phyloP scores from a whole-genome alignment of 306 rosid genomes.

The Cicer bijugum region DNA sequence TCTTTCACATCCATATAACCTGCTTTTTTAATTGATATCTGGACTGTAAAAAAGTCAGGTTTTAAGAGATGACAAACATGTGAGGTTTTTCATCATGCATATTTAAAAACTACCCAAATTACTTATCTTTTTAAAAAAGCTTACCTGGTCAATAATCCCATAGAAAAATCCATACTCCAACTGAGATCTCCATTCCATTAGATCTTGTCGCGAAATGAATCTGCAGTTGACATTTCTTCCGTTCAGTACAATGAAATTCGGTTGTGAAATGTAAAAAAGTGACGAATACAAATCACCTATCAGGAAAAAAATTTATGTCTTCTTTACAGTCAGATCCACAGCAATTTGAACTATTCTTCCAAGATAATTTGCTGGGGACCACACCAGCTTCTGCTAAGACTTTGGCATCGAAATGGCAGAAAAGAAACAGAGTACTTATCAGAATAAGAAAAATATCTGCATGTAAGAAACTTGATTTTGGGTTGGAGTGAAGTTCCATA shows the following conservation, averaged over 20 bases:
- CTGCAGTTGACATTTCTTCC: slow-evolving; percentile 55
- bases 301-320: slow-evolving; percentile 58
- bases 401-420: slow-evolving; percentile 45
- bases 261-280: slow-evolving; percentile 20
- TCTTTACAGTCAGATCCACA: slow-evolving; percentile 48
- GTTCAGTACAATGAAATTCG: slow-evolving; percentile 38
- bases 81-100: slow-evolving; percentile 42
- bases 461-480: slow-evolving; percentile 12
- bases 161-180: slow-evolving; percentile 70
- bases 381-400: slow-evolving; percentile 93
- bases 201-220: slow-evolving; percentile 82
- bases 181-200: slow-evolving; percentile 87
- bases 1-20: slow-evolving; percentile 91
- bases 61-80: slow-evolving; percentile 64
- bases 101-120: slow-evolving; percentile 19
- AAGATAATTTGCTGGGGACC: slow-evolving; percentile 75
- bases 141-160: slow-evolving; percentile 68
- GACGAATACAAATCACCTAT: slow-evolving; percentile 58
- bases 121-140: slow-evolving; percentile 35
- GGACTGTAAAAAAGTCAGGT: slow-evolving; percentile 97
- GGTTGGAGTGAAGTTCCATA: slow-evolving; percentile 25
- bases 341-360: slow-evolving; percentile 42
- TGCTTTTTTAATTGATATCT: slow-evolving; percentile 76
- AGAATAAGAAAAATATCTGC: neutral
- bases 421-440: too few relatives aligned